These are phyloP conservation scores for Oryza coarctata DNA, from an alignment of 176 grass and related monocot genomes.

Conservation along the genomic window DNA sequence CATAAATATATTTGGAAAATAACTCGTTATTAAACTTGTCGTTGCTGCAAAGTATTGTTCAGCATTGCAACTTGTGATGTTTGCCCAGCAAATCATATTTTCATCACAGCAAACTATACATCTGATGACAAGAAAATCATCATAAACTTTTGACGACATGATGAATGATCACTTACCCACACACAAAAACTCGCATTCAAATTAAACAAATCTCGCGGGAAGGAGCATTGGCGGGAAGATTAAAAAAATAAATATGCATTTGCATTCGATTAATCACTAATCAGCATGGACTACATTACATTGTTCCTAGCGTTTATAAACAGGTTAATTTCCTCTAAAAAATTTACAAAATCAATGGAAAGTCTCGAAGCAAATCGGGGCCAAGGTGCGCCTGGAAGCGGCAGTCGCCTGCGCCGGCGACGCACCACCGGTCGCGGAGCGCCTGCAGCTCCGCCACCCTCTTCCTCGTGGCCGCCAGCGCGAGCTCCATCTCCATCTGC, in stretches of 20 bases:
- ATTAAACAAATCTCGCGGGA: too few species aligned
- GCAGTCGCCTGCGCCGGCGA: background rate
- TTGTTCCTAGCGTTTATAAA: too few species aligned
- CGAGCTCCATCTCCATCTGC: background rate
- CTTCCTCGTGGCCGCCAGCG: background rate
- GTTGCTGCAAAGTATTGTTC: background rate
- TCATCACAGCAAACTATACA: background rate
- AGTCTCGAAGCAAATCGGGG: background rate
- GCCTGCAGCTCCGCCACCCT: conserved; percentile 28
- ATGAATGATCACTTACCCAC: too few species aligned
- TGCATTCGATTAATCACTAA: background rate
- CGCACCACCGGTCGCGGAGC: background rate
- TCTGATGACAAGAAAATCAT: too few species aligned
- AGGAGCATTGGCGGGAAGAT: background rate
- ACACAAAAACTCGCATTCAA: too few species aligned
- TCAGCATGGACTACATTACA: too few species aligned
- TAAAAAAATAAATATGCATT: background rate
- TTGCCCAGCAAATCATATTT: background rate
- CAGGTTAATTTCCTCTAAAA: too few species aligned
- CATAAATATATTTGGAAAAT: too few species aligned
- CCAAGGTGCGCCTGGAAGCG: conserved; percentile 2
- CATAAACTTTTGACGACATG: too few species aligned
- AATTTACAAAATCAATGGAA: background rate
- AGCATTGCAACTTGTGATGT: background rate
- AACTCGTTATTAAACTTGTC: background rate